A percentile compares a stretch with the other conserved stretches of the same genome.
phyloP scores from a whole-genome alignment of 1,284 basidiomycete genomes.

The Malassezia globosa region DNA sequence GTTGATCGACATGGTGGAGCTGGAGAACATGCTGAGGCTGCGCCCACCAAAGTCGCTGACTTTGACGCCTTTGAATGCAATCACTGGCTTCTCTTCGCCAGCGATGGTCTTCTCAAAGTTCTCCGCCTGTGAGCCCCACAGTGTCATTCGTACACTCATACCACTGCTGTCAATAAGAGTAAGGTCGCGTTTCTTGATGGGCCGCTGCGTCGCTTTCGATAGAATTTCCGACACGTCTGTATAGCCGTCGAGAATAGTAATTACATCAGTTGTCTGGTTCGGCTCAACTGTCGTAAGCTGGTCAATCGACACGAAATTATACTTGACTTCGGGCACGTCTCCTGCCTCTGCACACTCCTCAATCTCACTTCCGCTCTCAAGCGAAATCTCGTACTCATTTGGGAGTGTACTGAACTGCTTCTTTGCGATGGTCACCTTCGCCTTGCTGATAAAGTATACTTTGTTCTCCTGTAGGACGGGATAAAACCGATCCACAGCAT shows the following conservation, averaged over 20 bases:
- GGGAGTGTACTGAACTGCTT: slow-evolving; percentile 85
- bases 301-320: slow-evolving; percentile 42
- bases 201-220: slow-evolving; percentile 42
- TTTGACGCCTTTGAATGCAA: slow-evolving; percentile 85
- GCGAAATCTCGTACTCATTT: slow-evolving; percentile 86
- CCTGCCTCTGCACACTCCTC: slow-evolving; percentile 39
- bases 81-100: slow-evolving; percentile 38
- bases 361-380: slow-evolving; percentile 56
- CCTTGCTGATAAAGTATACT: slow-evolving; percentile 83
- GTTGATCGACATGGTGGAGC: slow-evolving; percentile 53
- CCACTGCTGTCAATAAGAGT: slow-evolving; percentile 74
- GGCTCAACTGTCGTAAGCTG: slow-evolving; percentile 41
- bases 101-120: slow-evolving; percentile 52
- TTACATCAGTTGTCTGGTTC: slow-evolving; percentile 47
- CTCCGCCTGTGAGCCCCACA: slow-evolving; percentile 95
- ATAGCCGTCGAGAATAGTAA: slow-evolving; percentile 37
- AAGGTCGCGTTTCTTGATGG: slow-evolving; percentile 42
- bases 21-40: slow-evolving; percentile 62
- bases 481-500: slow-evolving; percentile 71
- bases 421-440: slow-evolving; percentile 84
- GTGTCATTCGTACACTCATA: slow-evolving; percentile 70
- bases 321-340: slow-evolving; percentile 46
- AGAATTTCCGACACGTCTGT: slow-evolving; percentile 41
- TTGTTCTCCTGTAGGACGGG: slow-evolving; percentile 77
- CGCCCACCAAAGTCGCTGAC: slow-evolving; percentile 84